Evolutionary conservation across 352 stramenopile genomes (phyloP), one percentile per base, ranked within the genome.

Genomic region (Phytophthora rubi): DNA sequence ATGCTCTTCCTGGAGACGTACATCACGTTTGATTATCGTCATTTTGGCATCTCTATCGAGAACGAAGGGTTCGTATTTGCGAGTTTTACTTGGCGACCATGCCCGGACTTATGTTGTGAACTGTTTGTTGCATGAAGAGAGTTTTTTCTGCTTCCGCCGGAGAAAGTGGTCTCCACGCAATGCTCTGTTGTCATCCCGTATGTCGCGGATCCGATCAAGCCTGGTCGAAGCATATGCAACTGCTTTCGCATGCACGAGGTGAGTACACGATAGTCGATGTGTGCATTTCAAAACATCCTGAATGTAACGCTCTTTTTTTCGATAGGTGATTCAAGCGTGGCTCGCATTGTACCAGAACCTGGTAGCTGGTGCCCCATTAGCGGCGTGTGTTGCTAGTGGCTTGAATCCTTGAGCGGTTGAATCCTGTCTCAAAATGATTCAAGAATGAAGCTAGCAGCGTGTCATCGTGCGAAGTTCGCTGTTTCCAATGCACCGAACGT

Each of bases 1-100:
- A 70, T 94, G 58, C 74, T 93, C 6, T 96, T 94, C 56, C 60
- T 96, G 44, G 89, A 96, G 75, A 94, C 86, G 12, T 93, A 94
- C 62, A 84, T 92, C 47, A 90, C 82, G 9, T 94, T 96, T 61
- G 89, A 96, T 55, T 96, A 93, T 73, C 80, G 73, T n/a, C 78
- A 70, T 3, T 96, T 92, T 63, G 89, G 89, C 23, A 85, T 96
- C 49, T 89, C 84, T 6, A 86, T 93, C 45, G 75, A 83, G n/a
- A 77, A 86, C 37, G 73, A 76, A 76, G 88, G 88, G 88, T 96
- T 62, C 28, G 73, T 71, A 52, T 16, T 49, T 53, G 18, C 10
- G n/a, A 2, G 1, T 35, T 52, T 12, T 53, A 9, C 39, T 6
- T 52, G 15, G 42, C 5, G 42, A 23, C 8, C 5, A 2, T 48